Conservation (phyloP, 2,329 filamentous ascomycete species). For the Scytalidium lignicola region DNA sequence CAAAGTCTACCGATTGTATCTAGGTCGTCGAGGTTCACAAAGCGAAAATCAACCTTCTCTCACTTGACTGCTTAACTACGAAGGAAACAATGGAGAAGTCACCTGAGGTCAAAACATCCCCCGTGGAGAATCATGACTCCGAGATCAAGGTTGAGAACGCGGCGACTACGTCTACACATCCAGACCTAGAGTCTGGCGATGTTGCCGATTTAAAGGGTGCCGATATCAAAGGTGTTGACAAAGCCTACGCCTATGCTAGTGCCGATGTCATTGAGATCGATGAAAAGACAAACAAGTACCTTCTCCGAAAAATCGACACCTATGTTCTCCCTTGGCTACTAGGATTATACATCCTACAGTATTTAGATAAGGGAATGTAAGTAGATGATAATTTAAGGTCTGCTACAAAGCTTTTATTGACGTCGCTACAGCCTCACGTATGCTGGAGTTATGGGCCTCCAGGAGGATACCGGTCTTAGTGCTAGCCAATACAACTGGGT, state of each 20-base stretch:
- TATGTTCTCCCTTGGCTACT: background rate
- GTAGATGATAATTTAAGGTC: background rate
- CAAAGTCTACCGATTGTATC: too few relatives aligned
- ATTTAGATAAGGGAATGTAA: constrained; percentile 1
- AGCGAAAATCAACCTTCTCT: background rate
- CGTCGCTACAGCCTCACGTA: constrained; percentile 1
- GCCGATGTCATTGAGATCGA: background rate
- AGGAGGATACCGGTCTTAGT: background rate
- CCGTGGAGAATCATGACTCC: background rate
- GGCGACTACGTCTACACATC: background rate
- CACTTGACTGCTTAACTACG: background rate
- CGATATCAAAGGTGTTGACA: constrained; percentile 1
- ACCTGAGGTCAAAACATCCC: background rate
- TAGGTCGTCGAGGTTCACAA: background rate
- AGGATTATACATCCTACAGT: background rate
- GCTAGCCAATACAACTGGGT: background rate
- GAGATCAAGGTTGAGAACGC: background rate
- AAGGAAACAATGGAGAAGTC: background rate
- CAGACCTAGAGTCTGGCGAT: background rate
- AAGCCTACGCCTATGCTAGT: constrained; percentile 1
- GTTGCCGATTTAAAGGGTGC: background rate
- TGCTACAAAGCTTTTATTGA: too few relatives aligned
- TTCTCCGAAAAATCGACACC: constrained; percentile 1
- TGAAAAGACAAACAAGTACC: background rate
- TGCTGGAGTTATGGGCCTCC: constrained; percentile 4